Evolutionary conservation across 495 filamentous ascomycete species (phyloP).

Genomic region (Talaromyces liani): DNA sequence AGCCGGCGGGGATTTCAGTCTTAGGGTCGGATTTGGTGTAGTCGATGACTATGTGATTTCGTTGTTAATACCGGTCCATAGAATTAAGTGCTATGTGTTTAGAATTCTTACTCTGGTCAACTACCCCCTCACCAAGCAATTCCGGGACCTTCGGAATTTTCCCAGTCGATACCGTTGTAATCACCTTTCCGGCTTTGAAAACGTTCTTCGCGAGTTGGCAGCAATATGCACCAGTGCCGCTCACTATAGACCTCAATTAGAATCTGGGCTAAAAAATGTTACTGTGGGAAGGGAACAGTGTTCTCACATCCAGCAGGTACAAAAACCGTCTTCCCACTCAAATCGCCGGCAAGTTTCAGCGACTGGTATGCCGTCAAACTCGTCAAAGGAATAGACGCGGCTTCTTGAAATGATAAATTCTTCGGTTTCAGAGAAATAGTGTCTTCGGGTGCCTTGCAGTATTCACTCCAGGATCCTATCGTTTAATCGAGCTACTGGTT

Average conservation of each 20-base stretch:
- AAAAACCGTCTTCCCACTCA: conserved; percentile 9
- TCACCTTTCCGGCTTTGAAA: conserved; percentile 9
- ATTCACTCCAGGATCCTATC: conserved; percentile 8
- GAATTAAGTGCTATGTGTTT: too few species aligned
- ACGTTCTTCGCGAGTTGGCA: conserved; percentile 9
- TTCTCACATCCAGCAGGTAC: conserved; percentile 9
- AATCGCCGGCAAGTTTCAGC: neutral
- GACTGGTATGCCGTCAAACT: conserved; percentile 4
- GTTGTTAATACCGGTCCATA: neutral
- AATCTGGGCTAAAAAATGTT: neutral
- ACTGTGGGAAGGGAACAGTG: neutral
- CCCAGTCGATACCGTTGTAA: conserved; percentile 5
- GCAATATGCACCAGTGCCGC: conserved; percentile 6
- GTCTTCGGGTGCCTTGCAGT: neutral
- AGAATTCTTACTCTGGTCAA: neutral
- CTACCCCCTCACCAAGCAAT: conserved; percentile 6
- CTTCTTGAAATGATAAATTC: conserved; percentile 3
- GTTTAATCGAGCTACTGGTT: neutral
- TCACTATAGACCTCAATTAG: neutral
- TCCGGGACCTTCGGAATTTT: conserved; percentile 6
- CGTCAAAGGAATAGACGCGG: conserved; percentile 6
- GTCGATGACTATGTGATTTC: neutral
- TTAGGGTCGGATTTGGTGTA: conserved; percentile 9
- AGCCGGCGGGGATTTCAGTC: conserved; percentile 4
- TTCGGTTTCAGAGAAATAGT: neutral